Percentiles rank a stretch among this genome's conserved stretches.
Conservation (phyloP, 768 basidiomycete genomes). For the Solioccasus polychromus region DNA sequence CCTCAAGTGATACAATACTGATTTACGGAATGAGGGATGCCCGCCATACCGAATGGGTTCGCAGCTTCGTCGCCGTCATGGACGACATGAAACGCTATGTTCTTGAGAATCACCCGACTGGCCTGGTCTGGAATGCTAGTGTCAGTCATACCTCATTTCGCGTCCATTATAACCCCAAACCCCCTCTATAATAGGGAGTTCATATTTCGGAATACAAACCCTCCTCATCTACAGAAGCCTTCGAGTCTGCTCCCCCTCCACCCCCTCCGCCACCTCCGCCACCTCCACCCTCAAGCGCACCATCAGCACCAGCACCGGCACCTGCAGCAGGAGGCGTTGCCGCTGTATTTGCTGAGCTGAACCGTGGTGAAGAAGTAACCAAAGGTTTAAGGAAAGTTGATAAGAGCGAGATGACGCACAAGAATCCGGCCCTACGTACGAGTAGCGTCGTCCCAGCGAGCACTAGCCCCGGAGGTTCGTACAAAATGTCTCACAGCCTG, state of each 20-base stretch:
- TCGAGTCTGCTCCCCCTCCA: conserved; percentile 45
- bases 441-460: conserved; percentile 46
- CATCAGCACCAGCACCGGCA: conserved; percentile 40
- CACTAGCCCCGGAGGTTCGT: conserved; percentile 34
- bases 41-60: conserved; percentile 88
- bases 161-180: not conserved
- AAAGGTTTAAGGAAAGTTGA: conserved; percentile 91
- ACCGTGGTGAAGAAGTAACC: conserved; percentile 87
- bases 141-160: conserved; percentile 36
- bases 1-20: conserved; percentile 1
- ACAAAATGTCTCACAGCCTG: conserved; percentile 16
- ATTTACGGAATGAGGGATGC: conserved; percentile 57
- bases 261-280: conserved; percentile 57
- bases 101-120: conserved; percentile 81
- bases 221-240: conserved; percentile 28
- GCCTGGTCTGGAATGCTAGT: conserved; percentile 84
- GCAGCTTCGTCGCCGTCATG: conserved; percentile 61
- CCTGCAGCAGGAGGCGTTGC: conserved; percentile 54
- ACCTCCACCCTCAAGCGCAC: conserved; percentile 19
- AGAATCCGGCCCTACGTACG: conserved; percentile 84
- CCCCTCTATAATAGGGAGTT: conserved; percentile 51
- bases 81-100: conserved; percentile 83
- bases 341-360: conserved; percentile 88
- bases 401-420: conserved; percentile 97
- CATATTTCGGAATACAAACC: conserved; percentile 53